Percentiles rank a stretch among this genome's conserved stretches.
phyloP scores from a whole-genome alignment of 352 stramenopile genomes.

The Thraustochytrium striatum region DNA sequence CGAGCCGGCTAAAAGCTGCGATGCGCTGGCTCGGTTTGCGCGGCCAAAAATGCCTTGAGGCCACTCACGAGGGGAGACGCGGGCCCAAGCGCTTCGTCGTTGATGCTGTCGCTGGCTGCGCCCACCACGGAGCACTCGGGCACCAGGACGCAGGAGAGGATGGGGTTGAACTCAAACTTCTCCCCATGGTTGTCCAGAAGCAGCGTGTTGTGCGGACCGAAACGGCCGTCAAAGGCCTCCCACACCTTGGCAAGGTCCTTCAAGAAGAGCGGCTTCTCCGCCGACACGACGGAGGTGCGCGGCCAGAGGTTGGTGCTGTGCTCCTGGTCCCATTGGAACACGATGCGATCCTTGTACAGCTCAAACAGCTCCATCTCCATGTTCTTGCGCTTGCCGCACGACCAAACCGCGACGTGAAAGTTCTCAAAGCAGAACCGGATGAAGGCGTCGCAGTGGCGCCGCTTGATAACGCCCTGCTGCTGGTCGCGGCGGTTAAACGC shows the following conservation, averaged over 20 bases:
- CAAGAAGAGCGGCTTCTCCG: slow-evolving; percentile 53
- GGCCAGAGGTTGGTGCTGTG: slow-evolving; percentile 51
- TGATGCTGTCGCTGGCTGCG: neutral
- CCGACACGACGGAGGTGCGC: slow-evolving; percentile 36
- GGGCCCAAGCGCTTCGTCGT: no score
- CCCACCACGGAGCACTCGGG: slow-evolving; percentile 12
- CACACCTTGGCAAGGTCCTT: slow-evolving; percentile 51
- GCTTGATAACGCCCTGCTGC: neutral
- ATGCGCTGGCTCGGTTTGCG: neutral
- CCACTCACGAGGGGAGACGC: no score
- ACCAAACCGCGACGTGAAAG: slow-evolving; percentile 52
- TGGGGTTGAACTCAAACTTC: slow-evolving; percentile 53
- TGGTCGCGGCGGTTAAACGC: neutral
- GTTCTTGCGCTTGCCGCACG: slow-evolving; percentile 49
- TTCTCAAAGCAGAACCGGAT: slow-evolving; percentile 51
- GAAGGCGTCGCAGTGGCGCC: slow-evolving; percentile 49
- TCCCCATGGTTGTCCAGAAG: slow-evolving; percentile 53
- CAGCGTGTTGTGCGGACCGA: slow-evolving; percentile 40
- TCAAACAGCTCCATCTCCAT: slow-evolving; percentile 53
- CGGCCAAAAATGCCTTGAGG: no score
- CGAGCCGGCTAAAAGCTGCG: neutral
- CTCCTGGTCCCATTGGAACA: slow-evolving; percentile 47
- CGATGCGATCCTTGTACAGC: slow-evolving; percentile 11
- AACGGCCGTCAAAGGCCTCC: slow-evolving; percentile 10
- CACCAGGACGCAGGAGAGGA: slow-evolving; percentile 49